Evolutionary conservation across 192 early-diverging fungal genomes (phyloP).

Genomic region (Gorgonomyces haynaldii): DNA sequence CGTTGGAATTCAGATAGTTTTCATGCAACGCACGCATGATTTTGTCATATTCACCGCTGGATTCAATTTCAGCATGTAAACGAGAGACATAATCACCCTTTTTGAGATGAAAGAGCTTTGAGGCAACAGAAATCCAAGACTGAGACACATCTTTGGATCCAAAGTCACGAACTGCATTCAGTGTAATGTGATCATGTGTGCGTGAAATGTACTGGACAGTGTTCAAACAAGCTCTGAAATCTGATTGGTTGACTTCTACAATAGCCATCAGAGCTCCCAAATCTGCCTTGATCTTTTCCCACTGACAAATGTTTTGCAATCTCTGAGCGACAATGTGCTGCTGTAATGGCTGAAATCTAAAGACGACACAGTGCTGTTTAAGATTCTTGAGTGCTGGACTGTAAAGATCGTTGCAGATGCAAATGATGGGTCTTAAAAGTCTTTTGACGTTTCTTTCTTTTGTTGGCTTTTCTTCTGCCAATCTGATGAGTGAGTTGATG

Average conservation of each 20-base stretch:
- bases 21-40: constrained; percentile 71
- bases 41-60: constrained; percentile 77
- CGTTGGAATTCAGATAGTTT: constrained; percentile 69
- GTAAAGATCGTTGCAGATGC: constrained; percentile 94
- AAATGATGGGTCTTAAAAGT: constrained; percentile 86
- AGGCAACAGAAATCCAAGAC: too few species aligned
- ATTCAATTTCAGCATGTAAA: constrained; percentile 35
- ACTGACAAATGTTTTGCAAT: constrained; percentile 67
- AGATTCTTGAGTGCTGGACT: constrained; percentile 45
- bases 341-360: constrained; percentile 56
- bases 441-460: constrained; percentile 10
- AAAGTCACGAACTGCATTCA: too few species aligned
- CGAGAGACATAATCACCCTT: constrained; percentile 39
- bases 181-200: background rate
- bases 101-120: too few species aligned
- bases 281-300: constrained; percentile 63
- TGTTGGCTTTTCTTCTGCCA: constrained; percentile 25
- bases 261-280: constrained; percentile 62
- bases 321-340: constrained; percentile 54
- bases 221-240: constrained; percentile 81
- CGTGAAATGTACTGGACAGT: constrained; percentile 54
- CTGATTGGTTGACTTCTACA: constrained; percentile 68
- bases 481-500: constrained; percentile 63
- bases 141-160: too few species aligned
- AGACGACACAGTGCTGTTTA: constrained; percentile 70